phyloP scores from a whole-genome alignment of 768 basidiomycete genomes.

The Lactarius sanguifluus region DNA sequence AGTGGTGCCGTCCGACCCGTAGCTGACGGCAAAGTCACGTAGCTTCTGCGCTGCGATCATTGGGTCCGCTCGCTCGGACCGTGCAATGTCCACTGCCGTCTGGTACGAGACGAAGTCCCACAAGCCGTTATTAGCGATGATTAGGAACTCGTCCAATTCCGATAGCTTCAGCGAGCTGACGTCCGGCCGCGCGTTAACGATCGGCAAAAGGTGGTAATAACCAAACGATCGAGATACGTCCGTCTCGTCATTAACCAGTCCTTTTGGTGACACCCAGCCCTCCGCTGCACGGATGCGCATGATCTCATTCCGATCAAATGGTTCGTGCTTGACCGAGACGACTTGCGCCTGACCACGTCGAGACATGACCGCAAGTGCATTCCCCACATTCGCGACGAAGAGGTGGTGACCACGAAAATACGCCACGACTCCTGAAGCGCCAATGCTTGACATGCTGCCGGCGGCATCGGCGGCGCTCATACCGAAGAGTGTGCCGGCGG shows the following conservation, averaged over 20 bases:
- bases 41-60: constrained; percentile 96
- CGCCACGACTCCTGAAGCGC: constrained; percentile 83
- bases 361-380: constrained; percentile 85
- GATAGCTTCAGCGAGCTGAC: constrained; percentile 66
- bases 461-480: constrained; percentile 38
- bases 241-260: constrained; percentile 87
- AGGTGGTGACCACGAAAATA: constrained; percentile 79
- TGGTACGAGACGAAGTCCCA: constrained; percentile 96
- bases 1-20: constrained; percentile 88
- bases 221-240: constrained; percentile 94
- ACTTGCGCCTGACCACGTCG: constrained; percentile 68
- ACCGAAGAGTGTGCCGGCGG: constrained; percentile 33
- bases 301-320: constrained; percentile 83
- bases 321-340: constrained; percentile 82
- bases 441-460: constrained; percentile 55
- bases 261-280: constrained; percentile 91
- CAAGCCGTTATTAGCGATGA: constrained; percentile 88
- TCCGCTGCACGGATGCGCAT: constrained; percentile 87
- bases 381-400: constrained; percentile 88
- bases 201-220: constrained; percentile 84
- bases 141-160: constrained; percentile 92
- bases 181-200: constrained; percentile 87
- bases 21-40: constrained; percentile 94
- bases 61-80: constrained; percentile 65
- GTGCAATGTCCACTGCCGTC: constrained; percentile 94